A percentile compares a stretch with the other conserved stretches of the same genome.
phyloP scores from a whole-genome alignment of 257 asterid genomes.

The Solanum peruvianum region DNA sequence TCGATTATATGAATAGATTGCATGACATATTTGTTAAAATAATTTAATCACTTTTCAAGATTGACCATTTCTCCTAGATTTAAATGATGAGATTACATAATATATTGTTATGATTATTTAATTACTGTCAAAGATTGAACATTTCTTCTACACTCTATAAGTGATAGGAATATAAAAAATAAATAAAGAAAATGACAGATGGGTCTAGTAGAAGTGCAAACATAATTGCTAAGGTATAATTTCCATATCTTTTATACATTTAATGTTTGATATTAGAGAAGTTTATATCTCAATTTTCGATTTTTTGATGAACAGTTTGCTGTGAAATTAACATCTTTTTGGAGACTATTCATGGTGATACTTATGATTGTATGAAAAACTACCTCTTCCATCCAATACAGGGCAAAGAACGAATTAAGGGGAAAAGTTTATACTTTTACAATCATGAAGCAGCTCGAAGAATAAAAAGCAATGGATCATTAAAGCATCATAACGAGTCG shows the following conservation, averaged over 20 bases:
- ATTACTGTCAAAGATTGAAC: neutral
- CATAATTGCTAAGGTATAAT: neutral
- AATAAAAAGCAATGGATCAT: too few species aligned
- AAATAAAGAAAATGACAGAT: neutral
- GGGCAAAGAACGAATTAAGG: neutral
- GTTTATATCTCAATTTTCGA: neutral
- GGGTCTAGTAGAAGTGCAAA: neutral
- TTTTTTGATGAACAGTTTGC: neutral
- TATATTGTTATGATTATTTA: neutral
- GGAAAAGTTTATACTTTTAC: neutral
- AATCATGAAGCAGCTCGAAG: too few species aligned
- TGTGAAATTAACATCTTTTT: neutral
- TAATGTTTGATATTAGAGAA: neutral
- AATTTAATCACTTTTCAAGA: too few species aligned
- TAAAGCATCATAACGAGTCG: too few species aligned
- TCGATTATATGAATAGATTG: too few species aligned
- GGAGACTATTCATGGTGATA: neutral
- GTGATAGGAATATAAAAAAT: neutral
- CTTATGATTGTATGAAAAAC: neutral
- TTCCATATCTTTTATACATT: neutral
- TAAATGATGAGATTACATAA: too few species aligned
- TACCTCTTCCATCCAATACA: neutral
- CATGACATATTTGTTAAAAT: too few species aligned
- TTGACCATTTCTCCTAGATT: too few species aligned
- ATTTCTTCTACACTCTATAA: neutral